These are phyloP conservation scores for Cystobasidiopsis lactophilus DNA, from an alignment of 768 basidiomycete genomes.

Conservation along the genomic window DNA sequence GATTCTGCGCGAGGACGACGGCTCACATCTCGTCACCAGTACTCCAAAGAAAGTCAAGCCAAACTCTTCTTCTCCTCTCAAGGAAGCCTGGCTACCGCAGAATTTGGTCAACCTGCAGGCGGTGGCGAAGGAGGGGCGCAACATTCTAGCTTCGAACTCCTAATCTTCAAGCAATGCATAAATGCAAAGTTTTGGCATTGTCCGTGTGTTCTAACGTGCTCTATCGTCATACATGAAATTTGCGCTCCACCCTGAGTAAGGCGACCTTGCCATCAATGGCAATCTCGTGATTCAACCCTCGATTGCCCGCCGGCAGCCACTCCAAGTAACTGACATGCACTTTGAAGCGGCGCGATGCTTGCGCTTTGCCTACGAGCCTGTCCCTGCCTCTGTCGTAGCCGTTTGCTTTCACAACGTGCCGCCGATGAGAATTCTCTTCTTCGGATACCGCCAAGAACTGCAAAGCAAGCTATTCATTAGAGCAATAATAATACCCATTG, in stretches of 20 bases:
- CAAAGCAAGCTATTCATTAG: too few relatives aligned
- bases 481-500: too few relatives aligned
- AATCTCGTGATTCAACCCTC: background rate
- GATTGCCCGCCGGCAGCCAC: background rate
- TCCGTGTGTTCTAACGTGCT: too few relatives aligned
- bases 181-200: too few relatives aligned
- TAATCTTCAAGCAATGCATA: background rate
- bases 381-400: conserved; percentile 4
- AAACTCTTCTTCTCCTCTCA: background rate
- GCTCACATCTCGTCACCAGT: too few relatives aligned
- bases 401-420: background rate
- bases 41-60: too few relatives aligned
- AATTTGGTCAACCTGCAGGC: background rate
- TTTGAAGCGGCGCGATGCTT: background rate
- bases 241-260: background rate
- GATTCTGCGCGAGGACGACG: too few relatives aligned
- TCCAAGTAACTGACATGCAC: background rate
- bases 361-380: background rate
- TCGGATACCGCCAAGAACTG: conserved; percentile 3
- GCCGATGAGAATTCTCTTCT: background rate
- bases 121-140: too few relatives aligned
- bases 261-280: background rate
- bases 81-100: background rate
- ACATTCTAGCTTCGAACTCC: background rate
- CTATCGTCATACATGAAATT: background rate